Conservation (phyloP, 2,329 filamentous ascomycete genomes). For the Eutypa lata region DNA sequence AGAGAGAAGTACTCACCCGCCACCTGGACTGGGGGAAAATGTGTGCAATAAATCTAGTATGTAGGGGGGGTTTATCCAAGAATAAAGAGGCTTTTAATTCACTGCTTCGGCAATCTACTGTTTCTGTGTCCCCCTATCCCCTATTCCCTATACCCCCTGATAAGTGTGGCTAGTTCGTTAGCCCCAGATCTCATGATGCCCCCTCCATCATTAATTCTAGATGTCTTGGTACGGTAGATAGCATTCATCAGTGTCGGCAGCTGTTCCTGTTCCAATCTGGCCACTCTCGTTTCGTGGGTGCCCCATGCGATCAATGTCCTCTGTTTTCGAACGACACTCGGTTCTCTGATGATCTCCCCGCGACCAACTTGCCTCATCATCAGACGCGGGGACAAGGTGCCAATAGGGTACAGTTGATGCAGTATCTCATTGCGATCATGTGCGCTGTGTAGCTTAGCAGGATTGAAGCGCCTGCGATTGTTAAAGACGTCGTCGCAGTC, state of each 20-base stretch:
- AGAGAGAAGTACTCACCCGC: too few relatives aligned
- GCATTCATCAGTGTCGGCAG: background rate
- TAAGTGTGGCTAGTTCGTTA: too few relatives aligned
- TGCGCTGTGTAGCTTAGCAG: background rate
- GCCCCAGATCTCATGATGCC: too few relatives aligned
- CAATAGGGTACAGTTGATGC: conserved; percentile 1
- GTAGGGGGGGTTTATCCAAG: too few relatives aligned
- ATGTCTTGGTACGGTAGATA: background rate
- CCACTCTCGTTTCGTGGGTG: background rate
- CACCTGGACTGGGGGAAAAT: too few relatives aligned
- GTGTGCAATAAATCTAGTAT: too few relatives aligned
- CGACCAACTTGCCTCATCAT: conserved; percentile 2
- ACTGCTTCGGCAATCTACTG: too few relatives aligned
- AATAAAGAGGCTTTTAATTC: too few relatives aligned
- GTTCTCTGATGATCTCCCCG: background rate
- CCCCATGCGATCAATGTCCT: conserved; percentile 1
- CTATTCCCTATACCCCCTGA: too few relatives aligned
- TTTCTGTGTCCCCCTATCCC: background rate
- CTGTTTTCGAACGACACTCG: conserved; percentile 1
- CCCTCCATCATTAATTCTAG: too few relatives aligned
- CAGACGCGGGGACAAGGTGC: conserved; percentile 1
- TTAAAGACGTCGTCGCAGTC: background rate
- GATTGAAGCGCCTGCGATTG: background rate
- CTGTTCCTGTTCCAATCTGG: background rate
- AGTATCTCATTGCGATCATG: background rate